Conservation (phyloP, 75 land plant species). For the Pinus tabuliformis region DNA sequence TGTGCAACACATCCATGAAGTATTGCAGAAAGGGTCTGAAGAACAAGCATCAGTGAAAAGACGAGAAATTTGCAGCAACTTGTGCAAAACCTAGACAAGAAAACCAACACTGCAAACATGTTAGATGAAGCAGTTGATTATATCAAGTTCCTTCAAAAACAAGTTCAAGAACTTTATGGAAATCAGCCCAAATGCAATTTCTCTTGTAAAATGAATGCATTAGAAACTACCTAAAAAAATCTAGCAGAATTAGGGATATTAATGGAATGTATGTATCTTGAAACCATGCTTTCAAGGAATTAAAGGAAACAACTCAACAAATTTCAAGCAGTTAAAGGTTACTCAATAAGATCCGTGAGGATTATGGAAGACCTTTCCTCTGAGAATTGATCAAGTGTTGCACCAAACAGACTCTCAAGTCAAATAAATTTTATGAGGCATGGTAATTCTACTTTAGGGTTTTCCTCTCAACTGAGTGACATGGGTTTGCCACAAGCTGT, state of each 20-base stretch:
- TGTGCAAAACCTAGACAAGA: constrained; percentile 12
- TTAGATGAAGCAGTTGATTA: constrained; percentile 74
- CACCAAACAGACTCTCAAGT: constrained; percentile 21
- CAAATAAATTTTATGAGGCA: constrained; percentile 33
- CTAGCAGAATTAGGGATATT: background rate
- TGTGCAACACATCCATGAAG: too few species aligned
- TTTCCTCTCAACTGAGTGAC: constrained; percentile 46
- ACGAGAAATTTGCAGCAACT: too few species aligned
- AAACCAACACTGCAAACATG: constrained; percentile 82
- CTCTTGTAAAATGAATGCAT: background rate
- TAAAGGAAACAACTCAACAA: background rate
- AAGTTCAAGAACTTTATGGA: constrained; percentile 30
- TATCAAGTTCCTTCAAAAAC: constrained; percentile 63
- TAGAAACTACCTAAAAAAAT: background rate
- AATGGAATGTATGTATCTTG: too few species aligned
- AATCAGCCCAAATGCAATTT: constrained; percentile 1
- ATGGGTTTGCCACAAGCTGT: constrained; percentile 19
- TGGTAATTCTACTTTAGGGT: constrained; percentile 27
- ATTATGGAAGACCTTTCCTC: background rate
- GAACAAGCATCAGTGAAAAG: too few species aligned
- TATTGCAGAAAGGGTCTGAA: too few species aligned
- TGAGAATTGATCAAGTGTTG: constrained; percentile 1
- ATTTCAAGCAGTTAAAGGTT: too few species aligned
- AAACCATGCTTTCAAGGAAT: background rate
- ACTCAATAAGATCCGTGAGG: background rate